A percentile compares a stretch with the other conserved stretches of the same genome.
Conservation (phyloP, 148 eudicot genomes). For the Salicornia ramosissima region DNA sequence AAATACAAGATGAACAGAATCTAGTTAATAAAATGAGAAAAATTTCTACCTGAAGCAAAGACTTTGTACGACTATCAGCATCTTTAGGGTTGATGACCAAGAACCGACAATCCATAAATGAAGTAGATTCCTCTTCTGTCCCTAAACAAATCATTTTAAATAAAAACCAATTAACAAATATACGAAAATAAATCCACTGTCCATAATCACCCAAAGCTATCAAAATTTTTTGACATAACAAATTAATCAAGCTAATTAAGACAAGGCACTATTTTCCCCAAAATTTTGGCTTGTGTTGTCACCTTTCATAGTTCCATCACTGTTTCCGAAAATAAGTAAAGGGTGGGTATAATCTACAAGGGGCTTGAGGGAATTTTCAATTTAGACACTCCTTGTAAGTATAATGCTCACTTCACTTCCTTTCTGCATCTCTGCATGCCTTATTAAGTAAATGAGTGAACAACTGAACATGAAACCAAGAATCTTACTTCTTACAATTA, state of each 20-base stretch:
- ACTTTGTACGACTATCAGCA: slow-evolving; percentile 43
- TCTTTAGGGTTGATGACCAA: slow-evolving; percentile 71
- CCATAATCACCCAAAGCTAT: background rate
- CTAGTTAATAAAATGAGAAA: background rate
- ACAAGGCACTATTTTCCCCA: no score
- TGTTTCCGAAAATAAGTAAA: no score
- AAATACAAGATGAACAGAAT: background rate
- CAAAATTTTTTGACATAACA: background rate
- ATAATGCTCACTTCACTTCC: no score
- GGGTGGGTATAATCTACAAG: no score
- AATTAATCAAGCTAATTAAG: background rate
- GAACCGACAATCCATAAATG: slow-evolving; percentile 33
- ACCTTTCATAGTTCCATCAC: no score
- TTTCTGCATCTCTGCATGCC: no score
- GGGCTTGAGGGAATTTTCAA: no score
- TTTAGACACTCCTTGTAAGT: no score
- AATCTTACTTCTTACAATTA: no score
- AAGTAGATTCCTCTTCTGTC: slow-evolving; percentile 12
- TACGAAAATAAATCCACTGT: background rate
- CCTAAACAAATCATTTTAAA: background rate
- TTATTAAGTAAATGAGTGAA: no score
- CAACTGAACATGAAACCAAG: no score
- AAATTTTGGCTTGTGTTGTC: no score
- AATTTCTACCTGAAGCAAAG: slow-evolving; percentile 53
- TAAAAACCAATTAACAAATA: background rate